These are phyloP conservation scores for Filobasidium wieringae DNA, from an alignment of 768 basidiomycete genomes.

Conservation along the genomic window DNA sequence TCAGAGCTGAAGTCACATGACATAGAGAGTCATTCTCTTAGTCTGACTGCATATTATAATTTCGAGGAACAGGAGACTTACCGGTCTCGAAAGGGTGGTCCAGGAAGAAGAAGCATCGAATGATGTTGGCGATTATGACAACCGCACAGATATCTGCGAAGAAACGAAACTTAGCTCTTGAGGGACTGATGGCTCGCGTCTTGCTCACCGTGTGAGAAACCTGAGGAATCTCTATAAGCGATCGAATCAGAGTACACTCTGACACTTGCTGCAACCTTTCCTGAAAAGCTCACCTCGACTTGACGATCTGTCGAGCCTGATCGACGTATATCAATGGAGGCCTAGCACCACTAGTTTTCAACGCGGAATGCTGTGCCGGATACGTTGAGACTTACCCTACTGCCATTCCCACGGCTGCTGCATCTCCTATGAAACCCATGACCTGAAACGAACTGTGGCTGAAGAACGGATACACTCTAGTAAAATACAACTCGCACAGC, in stretches of 20 bases:
- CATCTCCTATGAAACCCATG: constrained; percentile 12
- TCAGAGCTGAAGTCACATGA: constrained; percentile 22
- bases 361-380: too few relatives aligned
- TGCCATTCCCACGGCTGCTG: constrained; percentile 25
- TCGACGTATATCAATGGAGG: constrained; percentile 37
- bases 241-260: neutral
- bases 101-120: constrained; percentile 38
- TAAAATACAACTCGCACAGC: too few relatives aligned
- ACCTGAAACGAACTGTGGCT: too few relatives aligned
- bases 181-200: neutral
- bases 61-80: constrained; percentile 14
- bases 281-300: constrained; percentile 26
- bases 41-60: too few relatives aligned
- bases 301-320: constrained; percentile 35
- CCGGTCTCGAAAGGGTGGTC: constrained; percentile 37
- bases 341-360: too few relatives aligned
- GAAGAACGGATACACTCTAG: too few relatives aligned
- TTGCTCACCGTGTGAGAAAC: constrained; percentile 33
- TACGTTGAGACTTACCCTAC: constrained; percentile 17
- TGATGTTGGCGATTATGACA: constrained; percentile 36
- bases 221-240: constrained; percentile 32
- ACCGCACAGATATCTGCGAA: neutral
- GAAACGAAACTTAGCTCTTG: constrained; percentile 9
- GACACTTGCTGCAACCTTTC: neutral
- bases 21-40: neutral